Percentiles rank a stretch among this genome's conserved stretches.
These are phyloP conservation scores for Cardamine chenopodiifolia DNA, from an alignment of 345 rosid genomes.

Conservation along the genomic window DNA sequence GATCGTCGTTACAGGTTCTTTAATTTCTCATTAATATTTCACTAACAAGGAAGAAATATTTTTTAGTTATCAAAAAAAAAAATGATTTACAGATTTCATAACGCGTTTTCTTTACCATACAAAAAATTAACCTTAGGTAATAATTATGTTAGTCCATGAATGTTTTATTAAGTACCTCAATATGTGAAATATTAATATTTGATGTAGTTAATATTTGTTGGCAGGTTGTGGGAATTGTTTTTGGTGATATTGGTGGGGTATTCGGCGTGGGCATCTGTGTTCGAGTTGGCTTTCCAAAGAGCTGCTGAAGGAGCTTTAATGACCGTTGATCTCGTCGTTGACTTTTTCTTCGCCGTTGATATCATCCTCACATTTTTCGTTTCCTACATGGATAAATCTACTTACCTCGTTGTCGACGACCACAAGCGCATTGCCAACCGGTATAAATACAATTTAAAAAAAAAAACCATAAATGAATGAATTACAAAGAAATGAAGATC, in stretches of 20 bases:
- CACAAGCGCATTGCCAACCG: conserved; percentile 68
- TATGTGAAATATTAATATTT: too few species aligned
- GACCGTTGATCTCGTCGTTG: conserved; percentile 68
- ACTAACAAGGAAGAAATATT: not conserved
- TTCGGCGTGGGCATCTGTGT: conserved; percentile 92
- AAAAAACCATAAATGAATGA: not conserved
- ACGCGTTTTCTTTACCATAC: too few species aligned
- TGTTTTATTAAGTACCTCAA: not conserved
- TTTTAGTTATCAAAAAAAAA: too few species aligned
- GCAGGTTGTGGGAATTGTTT: conserved; percentile 81
- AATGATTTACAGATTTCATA: too few species aligned
- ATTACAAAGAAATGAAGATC: not conserved
- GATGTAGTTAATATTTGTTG: not conserved
- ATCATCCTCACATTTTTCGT: conserved; percentile 89
- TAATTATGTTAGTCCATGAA: not conserved
- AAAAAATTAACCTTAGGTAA: not conserved
- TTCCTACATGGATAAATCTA: conserved; percentile 72
- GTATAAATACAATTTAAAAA: conserved; percentile 29
- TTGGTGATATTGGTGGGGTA: conserved; percentile 72
- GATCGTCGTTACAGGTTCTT: conserved; percentile 85
- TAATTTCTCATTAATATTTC: not conserved
- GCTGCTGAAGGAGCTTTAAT: conserved; percentile 56
- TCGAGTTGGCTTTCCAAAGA: conserved; percentile 74
- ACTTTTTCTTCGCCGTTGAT: conserved; percentile 75
- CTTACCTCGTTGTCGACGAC: conserved; percentile 83